Base-by-base conservation (phyloP, 306 rosid genomes). In the Fragaria ananassa region DNA sequence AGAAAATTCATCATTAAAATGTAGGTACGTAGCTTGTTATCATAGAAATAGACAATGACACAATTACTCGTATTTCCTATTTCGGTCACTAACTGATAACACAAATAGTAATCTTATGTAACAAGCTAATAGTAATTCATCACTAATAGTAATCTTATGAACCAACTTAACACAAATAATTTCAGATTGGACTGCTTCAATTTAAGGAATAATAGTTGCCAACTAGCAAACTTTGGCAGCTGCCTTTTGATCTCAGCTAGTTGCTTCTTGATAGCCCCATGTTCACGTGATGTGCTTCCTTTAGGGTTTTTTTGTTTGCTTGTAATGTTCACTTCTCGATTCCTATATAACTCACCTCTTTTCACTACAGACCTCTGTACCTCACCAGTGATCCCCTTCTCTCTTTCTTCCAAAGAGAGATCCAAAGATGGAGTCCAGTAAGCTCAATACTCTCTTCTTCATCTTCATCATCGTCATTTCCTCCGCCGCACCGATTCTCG, bases 401-500 rank as follows among this genome's bases (percentile, higher is more conserved):
- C 75, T 61, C 71, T 65, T 41, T 35, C n/a, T 37, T 47, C 25
- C 39, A 17, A n/a, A n/a, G n/a, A n/a, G n/a, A n/a, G n/a, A n/a
- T n/a, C n/a, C n/a, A n/a, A 13, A 74, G 2, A 93, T 93, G 98
- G 99, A 87, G 74, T 84, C 87, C 79, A 77, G 92, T 3, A 91
- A 91, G 76, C 17, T 66, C 61, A 58, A 87, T 78, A 93, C 93
- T 60, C 74, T 84, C 72, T 78, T 93, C 80, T 77, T 96, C 83
- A 76, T 96, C 70, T 93, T 79, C 90, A 91, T 93, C 88, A 90
- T 96, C 67, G 80, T 91, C 83, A 13, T 91, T 29, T 92, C 99
- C 79, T 82, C 94, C 0, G 81, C 83, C 65, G 53, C 96, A 18
- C 96, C 99, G 61, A 91, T 92, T 61, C 87, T 89, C 6, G 93